Conservation (phyloP, 208 protist genomes). For the Trypanosoma boissoni region DNA sequence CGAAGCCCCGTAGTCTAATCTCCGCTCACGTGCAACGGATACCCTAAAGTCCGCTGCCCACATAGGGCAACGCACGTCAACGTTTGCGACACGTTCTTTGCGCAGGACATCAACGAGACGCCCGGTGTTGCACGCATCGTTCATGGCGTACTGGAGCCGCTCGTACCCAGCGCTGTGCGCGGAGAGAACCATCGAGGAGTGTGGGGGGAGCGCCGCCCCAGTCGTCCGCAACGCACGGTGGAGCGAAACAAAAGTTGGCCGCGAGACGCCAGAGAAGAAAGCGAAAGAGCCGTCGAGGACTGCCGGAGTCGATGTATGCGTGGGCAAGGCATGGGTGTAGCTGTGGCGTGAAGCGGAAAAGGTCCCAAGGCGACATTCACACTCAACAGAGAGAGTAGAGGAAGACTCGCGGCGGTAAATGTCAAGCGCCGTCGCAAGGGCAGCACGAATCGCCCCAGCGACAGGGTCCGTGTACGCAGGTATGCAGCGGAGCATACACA, state of each 20-base stretch:
- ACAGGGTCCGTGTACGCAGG: constrained; percentile 48
- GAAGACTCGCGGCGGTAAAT: constrained; percentile 31
- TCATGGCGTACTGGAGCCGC: constrained; percentile 27
- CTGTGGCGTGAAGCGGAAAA: constrained; percentile 22
- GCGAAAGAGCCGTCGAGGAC: constrained; percentile 24
- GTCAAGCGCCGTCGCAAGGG: constrained; percentile 38
- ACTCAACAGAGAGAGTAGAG: constrained; percentile 31
- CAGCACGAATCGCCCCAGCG: constrained; percentile 24
- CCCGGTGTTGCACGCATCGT: constrained; percentile 16
- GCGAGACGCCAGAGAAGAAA: constrained; percentile 26
- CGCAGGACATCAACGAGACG: constrained; percentile 2
- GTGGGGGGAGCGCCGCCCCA: constrained; percentile 6
- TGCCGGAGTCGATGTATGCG: constrained; percentile 31
- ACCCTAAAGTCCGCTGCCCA: constrained; percentile 27
- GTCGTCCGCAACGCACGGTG: constrained; percentile 16
- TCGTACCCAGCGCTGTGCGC: constrained; percentile 15
- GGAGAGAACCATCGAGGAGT: constrained; percentile 15
- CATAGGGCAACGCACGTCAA: constrained; percentile 23
- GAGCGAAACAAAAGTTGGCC: constrained; percentile 17
- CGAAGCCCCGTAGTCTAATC: neutral
- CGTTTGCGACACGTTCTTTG: constrained; percentile 20
- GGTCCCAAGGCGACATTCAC: constrained; percentile 58
- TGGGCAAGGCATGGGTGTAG: constrained; percentile 28
- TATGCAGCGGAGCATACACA: constrained; percentile 22
- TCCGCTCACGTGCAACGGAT: constrained; percentile 16